These are phyloP conservation scores for Wallacemonas sp. DNA, from an alignment of 208 protist species.

Conservation along the genomic window DNA sequence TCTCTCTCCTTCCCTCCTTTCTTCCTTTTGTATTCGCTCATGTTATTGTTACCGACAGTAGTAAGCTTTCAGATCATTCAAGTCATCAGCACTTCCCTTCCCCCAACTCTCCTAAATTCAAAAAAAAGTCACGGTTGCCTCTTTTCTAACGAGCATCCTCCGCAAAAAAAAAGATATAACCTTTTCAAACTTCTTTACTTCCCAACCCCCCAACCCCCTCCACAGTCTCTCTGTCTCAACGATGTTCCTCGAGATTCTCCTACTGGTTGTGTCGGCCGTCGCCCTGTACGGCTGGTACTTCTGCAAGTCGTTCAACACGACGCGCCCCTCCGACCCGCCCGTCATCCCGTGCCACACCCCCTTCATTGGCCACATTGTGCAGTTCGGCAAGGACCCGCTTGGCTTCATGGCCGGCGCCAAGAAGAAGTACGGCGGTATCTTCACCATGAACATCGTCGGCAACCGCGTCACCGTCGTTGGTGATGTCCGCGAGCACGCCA, in stretches of 20 bases:
- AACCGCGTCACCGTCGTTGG: conserved; percentile 80
- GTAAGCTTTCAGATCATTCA: conserved; percentile 19
- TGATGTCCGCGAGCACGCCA: conserved; percentile 71
- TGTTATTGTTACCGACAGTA: conserved; percentile 1
- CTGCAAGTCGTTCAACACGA: conserved; percentile 80
- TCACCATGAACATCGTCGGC: conserved; percentile 85
- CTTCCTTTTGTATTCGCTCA: not conserved
- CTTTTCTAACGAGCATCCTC: too few species aligned
- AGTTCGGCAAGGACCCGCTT: conserved; percentile 74
- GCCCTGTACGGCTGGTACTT: conserved; percentile 79
- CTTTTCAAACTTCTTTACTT: conserved; percentile 8
- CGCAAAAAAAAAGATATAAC: conserved; percentile 9
- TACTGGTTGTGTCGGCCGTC: conserved; percentile 45
- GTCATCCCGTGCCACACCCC: conserved; percentile 56
- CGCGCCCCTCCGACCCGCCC: conserved; percentile 73
- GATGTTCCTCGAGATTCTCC: conserved; percentile 60
- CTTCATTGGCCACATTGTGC: conserved; percentile 72
- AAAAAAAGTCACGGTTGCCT: too few species aligned
- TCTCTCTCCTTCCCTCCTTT: conserved; percentile 13
- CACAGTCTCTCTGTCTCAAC: conserved; percentile 12
- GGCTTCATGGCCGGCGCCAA: conserved; percentile 63
- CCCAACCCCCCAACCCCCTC: not conserved
- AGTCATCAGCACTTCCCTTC: conserved; percentile 17
- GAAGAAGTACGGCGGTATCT: conserved; percentile 68
- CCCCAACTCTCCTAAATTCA: not conserved